A percentile compares a stretch with the other conserved stretches of the same genome.
phyloP scores from a whole-genome alignment of 2,329 filamentous ascomycete species.

The Lasiodiplodia hormozganensis region DNA sequence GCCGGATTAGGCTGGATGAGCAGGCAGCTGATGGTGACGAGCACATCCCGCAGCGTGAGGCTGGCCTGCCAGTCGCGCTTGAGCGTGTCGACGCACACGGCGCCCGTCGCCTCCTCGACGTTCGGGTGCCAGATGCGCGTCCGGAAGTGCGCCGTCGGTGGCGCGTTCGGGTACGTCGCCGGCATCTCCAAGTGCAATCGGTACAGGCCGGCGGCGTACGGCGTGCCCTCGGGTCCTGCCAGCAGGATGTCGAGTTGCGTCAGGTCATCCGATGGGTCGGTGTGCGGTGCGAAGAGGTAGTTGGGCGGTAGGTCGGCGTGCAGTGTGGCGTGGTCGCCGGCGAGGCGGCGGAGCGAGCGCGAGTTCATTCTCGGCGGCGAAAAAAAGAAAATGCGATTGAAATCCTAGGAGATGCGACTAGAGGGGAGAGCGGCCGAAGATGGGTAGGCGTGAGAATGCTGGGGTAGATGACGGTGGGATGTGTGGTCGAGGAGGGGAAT shows the following conservation, averaged over 20 bases:
- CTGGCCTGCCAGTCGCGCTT: constrained; percentile 68
- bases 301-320: constrained; percentile 65
- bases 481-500: constrained; percentile 1
- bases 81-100: constrained; percentile 69
- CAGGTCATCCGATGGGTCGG: constrained; percentile 51
- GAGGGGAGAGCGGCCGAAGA: background rate
- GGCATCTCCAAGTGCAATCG: constrained; percentile 66
- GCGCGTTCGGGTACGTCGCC: constrained; percentile 59
- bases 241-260: constrained; percentile 65
- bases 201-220: constrained; percentile 66
- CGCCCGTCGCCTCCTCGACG: constrained; percentile 67
- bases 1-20: constrained; percentile 70
- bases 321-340: constrained; percentile 64
- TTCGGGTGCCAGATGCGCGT: constrained; percentile 71
- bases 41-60: constrained; percentile 65
- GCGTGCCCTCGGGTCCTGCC: constrained; percentile 65
- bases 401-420: background rate
- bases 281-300: constrained; percentile 61
- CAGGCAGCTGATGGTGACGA: constrained; percentile 66
- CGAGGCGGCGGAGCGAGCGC: constrained; percentile 63
- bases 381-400: background rate
- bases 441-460: background rate
- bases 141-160: constrained; percentile 65
- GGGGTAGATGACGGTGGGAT: background rate
- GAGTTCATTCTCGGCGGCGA: constrained; percentile 45